A percentile compares a stretch with the other conserved stretches of the same genome.
These are phyloP conservation scores for Penicillium paradoxum DNA, from an alignment of 495 filamentous ascomycete species.

Conservation along the genomic window DNA sequence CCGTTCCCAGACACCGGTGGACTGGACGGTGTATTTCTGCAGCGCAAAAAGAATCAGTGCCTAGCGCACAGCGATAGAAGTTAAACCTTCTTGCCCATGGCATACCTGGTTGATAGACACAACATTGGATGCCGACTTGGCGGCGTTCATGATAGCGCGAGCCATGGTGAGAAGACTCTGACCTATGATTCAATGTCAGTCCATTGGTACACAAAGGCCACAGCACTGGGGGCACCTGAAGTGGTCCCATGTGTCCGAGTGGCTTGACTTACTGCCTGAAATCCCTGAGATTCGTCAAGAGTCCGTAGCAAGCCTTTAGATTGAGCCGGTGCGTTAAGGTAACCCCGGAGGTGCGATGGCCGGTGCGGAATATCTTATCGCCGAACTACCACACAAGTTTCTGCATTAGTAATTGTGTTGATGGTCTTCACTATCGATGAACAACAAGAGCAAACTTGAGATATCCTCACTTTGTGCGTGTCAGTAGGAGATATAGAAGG, in stretches of 20 bases:
- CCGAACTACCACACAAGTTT: constrained; percentile 8
- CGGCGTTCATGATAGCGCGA: constrained; percentile 39
- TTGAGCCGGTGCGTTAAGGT: constrained; percentile 16
- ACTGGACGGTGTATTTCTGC: constrained; percentile 97
- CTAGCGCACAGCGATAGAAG: background rate
- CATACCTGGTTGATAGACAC: constrained; percentile 37
- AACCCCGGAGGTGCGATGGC: constrained; percentile 15
- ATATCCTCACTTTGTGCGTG: background rate
- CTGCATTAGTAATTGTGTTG: constrained; percentile 5
- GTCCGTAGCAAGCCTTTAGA: constrained; percentile 8
- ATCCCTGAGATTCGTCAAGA: constrained; percentile 10
- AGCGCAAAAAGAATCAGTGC: background rate
- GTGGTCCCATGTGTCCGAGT: background rate
- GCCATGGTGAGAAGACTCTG: constrained; percentile 36
- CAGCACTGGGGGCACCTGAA: too few species aligned
- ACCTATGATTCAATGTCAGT: constrained; percentile 16
- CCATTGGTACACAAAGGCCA: background rate
- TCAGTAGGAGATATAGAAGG: background rate
- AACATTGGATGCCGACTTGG: constrained; percentile 39
- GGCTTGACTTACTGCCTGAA: constrained; percentile 14
- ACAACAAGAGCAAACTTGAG: background rate
- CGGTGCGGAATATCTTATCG: constrained; percentile 8
- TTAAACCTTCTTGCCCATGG: background rate
- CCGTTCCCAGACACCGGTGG: constrained; percentile 81
- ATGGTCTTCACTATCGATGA: background rate